A percentile compares a stretch with the other conserved stretches of the same genome.
These are phyloP conservation scores for Eruca vesicaria DNA, from an alignment of 441 rosid genomes.

Conservation along the genomic window DNA sequence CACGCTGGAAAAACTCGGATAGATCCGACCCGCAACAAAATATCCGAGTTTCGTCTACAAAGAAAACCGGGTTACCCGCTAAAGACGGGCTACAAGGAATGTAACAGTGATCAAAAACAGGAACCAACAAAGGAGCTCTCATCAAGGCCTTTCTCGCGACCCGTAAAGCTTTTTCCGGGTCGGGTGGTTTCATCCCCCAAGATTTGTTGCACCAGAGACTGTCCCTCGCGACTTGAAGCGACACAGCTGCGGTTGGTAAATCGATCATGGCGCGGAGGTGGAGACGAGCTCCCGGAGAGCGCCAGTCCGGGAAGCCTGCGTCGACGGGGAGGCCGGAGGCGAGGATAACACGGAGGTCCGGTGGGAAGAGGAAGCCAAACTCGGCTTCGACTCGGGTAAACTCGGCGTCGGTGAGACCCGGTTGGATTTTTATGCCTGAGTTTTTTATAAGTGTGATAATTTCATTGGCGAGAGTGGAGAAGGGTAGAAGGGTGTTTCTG, in stretches of 20 bases:
- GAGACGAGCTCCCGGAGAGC: constrained; percentile 70
- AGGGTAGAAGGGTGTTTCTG: constrained; percentile 67
- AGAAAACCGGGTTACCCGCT: constrained; percentile 92
- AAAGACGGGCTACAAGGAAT: constrained; percentile 83
- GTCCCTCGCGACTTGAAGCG: constrained; percentile 83
- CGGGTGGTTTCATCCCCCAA: constrained; percentile 81
- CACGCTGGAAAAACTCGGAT: constrained; percentile 78
- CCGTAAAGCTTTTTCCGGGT: constrained; percentile 81
- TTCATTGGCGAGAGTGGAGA: constrained; percentile 68
- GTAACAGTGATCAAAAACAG: constrained; percentile 88
- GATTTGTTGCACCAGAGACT: constrained; percentile 86
- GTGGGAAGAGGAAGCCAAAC: constrained; percentile 86
- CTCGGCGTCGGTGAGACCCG: constrained; percentile 76
- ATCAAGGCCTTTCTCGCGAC: constrained; percentile 82
- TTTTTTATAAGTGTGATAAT: constrained; percentile 63
- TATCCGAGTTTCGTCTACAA: constrained; percentile 78
- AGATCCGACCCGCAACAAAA: constrained; percentile 96
- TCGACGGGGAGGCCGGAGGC: constrained; percentile 82
- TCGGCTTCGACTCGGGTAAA: constrained; percentile 92
- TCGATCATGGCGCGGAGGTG: constrained; percentile 80
- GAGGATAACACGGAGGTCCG: constrained; percentile 85
- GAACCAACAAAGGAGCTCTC: constrained; percentile 83
- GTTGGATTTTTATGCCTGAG: constrained; percentile 71
- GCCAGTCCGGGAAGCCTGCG: constrained; percentile 93
- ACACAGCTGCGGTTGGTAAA: constrained; percentile 83